Evolutionary conservation across 2,329 filamentous ascomycete genomes (phyloP), one percentile per base, ranked within the genome.

Genomic region (Geosmithia flava): DNA sequence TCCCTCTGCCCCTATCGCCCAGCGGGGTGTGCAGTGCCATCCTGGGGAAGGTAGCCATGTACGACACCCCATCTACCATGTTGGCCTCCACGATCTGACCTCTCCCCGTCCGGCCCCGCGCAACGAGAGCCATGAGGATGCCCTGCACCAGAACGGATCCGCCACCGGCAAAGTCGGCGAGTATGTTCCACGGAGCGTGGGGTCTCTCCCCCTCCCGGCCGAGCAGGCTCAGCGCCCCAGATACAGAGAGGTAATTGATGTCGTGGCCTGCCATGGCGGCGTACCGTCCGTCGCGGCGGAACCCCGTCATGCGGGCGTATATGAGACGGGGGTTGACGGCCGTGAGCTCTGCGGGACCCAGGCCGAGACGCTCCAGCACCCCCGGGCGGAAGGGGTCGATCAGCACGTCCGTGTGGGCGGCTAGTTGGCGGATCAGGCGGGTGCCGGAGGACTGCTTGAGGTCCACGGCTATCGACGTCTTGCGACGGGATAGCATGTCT

Each of bases 351-450:
- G 76, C 73, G 7, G 91, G 91, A 0, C 80, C 81, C 1, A 97
- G 76, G 0, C 85, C 85, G 10, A 91, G 78, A 47, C 83, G 85
- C 67, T 97, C 91, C 2, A 97, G 76, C 1, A 96, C 87, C 37
- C 89, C 88, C 0, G 91, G 91, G 0, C 91, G 85, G 70, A 89
- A 97, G 0, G 93, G 91, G 63, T 97, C 93, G 62, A 97, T 93
- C 27, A 97, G 65, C 37, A 96, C 72, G 65, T 97, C 91, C 40
- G 93, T 71, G 33, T 37, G 85, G 49, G 80, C 16, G 68, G 64
- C 37, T 1, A 96, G 72, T 3, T 73, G 68, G 51, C 80, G 81
- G 47, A 95, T 65, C 7, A 96, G 69, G 1, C 72, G 71, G 13
- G 81, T 61, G 7, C 87, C 89, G 1, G 65, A 56, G 0, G 75